A percentile compares a stretch with the other conserved stretches of the same genome.
phyloP scores from a whole-genome alignment of 2,329 filamentous ascomycete genomes.

The Paramyrothecium sp. region DNA sequence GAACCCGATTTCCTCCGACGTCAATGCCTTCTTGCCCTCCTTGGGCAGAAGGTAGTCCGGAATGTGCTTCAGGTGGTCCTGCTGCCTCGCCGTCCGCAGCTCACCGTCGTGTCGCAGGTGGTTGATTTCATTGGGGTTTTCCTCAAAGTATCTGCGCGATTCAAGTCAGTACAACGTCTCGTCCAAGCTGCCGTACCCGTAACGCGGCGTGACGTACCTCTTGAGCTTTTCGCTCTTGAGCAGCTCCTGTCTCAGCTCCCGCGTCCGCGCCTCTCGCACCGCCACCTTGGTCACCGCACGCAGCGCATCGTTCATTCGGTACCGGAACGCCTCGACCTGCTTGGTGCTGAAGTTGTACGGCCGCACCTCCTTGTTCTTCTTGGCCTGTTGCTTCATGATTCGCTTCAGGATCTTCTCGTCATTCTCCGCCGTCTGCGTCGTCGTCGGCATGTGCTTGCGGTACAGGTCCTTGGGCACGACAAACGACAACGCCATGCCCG shows the following conservation, averaged over 20 bases:
- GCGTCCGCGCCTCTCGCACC: constrained; percentile 83
- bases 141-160: constrained; percentile 73
- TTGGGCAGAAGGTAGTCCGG: constrained; percentile 88
- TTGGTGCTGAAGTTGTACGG: constrained; percentile 95
- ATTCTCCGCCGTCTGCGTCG: constrained; percentile 69
- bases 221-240: constrained; percentile 93
- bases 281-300: constrained; percentile 87
- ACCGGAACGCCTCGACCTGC: constrained; percentile 90
- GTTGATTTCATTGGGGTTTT: constrained; percentile 86
- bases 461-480: constrained; percentile 80
- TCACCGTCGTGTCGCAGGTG: constrained; percentile 91
- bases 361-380: constrained; percentile 77
- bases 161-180: neutral
- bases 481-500: constrained; percentile 95
- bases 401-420: constrained; percentile 83
- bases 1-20: constrained; percentile 69
- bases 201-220: constrained; percentile 37
- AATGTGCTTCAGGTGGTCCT: constrained; percentile 89
- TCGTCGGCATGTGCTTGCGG: constrained; percentile 87
- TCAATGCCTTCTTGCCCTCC: constrained; percentile 69
- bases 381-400: constrained; percentile 75
- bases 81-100: constrained; percentile 76
- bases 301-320: constrained; percentile 90
- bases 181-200: neutral
- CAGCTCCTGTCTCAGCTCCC: constrained; percentile 85